Percentiles rank a stretch among this genome's conserved stretches.
Conservation (phyloP, 2,329 filamentous ascomycete genomes). For the Sclerotinia borealis region DNA sequence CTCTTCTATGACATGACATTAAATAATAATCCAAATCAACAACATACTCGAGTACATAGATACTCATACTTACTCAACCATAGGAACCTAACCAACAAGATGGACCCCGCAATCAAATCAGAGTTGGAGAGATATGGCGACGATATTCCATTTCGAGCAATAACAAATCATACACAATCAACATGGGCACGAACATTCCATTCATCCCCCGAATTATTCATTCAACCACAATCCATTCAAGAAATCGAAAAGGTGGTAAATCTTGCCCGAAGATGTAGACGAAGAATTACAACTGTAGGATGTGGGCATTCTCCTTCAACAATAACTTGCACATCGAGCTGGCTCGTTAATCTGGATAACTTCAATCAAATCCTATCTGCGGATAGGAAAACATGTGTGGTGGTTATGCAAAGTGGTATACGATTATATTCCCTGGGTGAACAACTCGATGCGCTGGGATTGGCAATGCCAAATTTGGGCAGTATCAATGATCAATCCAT, state of each 20-base stretch:
- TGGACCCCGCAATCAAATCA: slow-evolving; percentile 41
- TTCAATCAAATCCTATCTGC: slow-evolving; percentile 68
- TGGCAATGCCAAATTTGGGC: slow-evolving; percentile 86
- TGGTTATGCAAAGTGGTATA: slow-evolving; percentile 85
- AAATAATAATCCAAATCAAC: too few species aligned
- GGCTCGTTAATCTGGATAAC: slow-evolving; percentile 90
- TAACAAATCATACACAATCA: slow-evolving; percentile 66
- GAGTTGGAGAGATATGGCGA: slow-evolving; percentile 55
- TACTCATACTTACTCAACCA: neutral
- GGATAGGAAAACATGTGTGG: slow-evolving; percentile 56
- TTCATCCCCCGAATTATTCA: slow-evolving; percentile 82
- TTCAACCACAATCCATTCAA: slow-evolving; percentile 70
- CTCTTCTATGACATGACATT: too few species aligned
- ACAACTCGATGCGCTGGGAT: slow-evolving; percentile 65
- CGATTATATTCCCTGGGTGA: slow-evolving; percentile 68
- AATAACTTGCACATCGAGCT: slow-evolving; percentile 86
- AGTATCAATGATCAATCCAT: slow-evolving; percentile 95
- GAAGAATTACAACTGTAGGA: slow-evolving; percentile 79
- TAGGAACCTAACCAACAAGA: slow-evolving; percentile 13
- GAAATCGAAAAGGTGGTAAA: slow-evolving; percentile 81
- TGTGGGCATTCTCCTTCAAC: slow-evolving; percentile 89
- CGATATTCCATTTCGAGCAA: slow-evolving; percentile 69
- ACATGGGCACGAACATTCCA: slow-evolving; percentile 96
- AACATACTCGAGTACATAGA: too few species aligned
- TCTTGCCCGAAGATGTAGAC: slow-evolving; percentile 73